Base-by-base conservation (phyloP, 2,329 filamentous ascomycete species). In the Pestalotiopsis sp. region DNA sequence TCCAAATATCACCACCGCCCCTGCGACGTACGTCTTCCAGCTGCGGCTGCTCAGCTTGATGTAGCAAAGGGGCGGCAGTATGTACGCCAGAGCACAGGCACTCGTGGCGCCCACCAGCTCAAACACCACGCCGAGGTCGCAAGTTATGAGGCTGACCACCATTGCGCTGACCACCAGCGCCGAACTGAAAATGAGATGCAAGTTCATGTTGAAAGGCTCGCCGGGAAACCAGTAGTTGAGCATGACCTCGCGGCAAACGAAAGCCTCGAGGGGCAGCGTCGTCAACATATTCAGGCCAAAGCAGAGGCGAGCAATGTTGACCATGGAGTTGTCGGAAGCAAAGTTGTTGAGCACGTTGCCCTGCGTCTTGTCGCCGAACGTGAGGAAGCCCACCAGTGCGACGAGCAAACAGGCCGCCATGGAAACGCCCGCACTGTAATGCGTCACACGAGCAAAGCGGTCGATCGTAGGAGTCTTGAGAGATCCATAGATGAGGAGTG, bases 281-380 rank as follows among this genome's bases (percentile, higher is more conserved):
- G 96, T 98, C 75, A 99, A 89, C 96, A 99, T 99, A 85, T 99
- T 99, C 72, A 99, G 87, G 1, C 96, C 96, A 77, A 99, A 98
- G 81, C 94, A 98, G 64, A 99, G 86, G 65, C 96, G 91, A 24
- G 96, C 96, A 68, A 99, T 86, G 80, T 98, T 98, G 77, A 98
- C 94, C 89, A 98, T 91, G 73, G 91, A 86, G 80, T 97, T 98
- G 80, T 97, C 90, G 22, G 90, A 85, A 1, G 94, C 92, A 77
- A 99, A 98, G 82, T 99, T 99, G 85, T 99, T 99, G 74, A 99
- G 89, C 65, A 99, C 94, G 78, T 99, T 99, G 77, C 96, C 96
- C 72, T 94, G 85, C 3, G 96, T 99, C 75, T 91, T 89, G 80
- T 95, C 93, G 70, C 96, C 95, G 76, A 99, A 99, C 20, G 92